Percentiles rank a stretch among this genome's conserved stretches.
Conservation (phyloP, 257 asterid genomes). For the Solanum pinnatisectum region DNA sequence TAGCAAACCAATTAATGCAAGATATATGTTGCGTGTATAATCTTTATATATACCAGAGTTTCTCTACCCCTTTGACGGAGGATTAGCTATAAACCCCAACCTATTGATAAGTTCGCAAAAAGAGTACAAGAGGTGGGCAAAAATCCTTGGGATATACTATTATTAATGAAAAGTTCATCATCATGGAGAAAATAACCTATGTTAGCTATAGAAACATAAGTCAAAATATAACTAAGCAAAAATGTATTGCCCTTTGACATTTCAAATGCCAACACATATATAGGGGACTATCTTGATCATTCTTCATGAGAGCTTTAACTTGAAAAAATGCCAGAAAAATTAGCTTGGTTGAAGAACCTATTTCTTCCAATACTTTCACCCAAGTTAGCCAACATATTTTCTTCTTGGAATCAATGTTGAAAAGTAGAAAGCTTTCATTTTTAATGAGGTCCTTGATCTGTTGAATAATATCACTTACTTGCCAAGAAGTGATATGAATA, state of each 20-base stretch:
- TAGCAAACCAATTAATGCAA: not conserved
- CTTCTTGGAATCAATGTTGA: not conserved
- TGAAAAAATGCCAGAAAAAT: not conserved
- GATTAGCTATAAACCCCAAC: not conserved
- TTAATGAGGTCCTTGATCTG: not conserved
- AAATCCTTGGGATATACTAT: no score
- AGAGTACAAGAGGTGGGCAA: not conserved
- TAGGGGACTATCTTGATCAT: not conserved
- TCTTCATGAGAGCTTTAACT: not conserved
- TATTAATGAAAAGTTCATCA: not conserved
- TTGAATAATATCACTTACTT: not conserved
- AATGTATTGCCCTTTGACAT: not conserved
- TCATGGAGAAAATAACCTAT: not conserved
- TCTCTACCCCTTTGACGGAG: not conserved
- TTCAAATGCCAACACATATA: not conserved
- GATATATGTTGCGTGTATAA: not conserved
- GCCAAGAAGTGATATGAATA: not conserved
- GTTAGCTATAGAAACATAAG: not conserved
- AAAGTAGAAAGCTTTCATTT: not conserved
- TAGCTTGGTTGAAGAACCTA: no score
- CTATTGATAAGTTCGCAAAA: not conserved
- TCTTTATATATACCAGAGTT: not conserved
- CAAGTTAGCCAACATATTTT: not conserved
- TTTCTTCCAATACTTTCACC: not conserved
- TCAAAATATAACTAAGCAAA: not conserved